Evolutionary conservation across 108 stramenopile genomes (phyloP).

Genomic region (Nannochloropsis gaditana): DNA sequence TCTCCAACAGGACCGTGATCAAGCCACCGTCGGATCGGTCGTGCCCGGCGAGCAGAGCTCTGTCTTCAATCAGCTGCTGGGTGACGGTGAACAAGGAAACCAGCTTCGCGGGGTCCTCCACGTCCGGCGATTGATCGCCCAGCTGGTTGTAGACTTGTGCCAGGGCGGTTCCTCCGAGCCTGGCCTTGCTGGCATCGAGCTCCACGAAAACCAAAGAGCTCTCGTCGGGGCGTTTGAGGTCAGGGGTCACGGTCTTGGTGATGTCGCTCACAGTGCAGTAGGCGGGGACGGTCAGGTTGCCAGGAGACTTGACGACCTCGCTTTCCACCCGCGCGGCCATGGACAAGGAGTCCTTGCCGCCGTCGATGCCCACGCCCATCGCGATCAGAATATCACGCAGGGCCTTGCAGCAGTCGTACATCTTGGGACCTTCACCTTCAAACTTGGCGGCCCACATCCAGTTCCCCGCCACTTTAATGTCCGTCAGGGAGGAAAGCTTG

Average conservation of each 20-base stretch:
- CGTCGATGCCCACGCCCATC: slow-evolving; percentile 90
- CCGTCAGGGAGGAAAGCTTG: slow-evolving; percentile 76
- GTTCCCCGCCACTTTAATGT: slow-evolving; percentile 93
- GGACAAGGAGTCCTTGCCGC: slow-evolving; percentile 97
- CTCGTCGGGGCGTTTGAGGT: slow-evolving; percentile 73
- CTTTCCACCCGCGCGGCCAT: slow-evolving; percentile 94
- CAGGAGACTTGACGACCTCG: slow-evolving; percentile 93
- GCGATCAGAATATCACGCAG: slow-evolving; percentile 75
- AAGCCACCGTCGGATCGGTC: slow-evolving; percentile 95
- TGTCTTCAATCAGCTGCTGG: slow-evolving; percentile 73
- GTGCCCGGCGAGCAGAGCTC: slow-evolving; percentile 75
- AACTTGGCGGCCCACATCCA: slow-evolving; percentile 99
- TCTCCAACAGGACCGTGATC: slow-evolving; percentile 65
- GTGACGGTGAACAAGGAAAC: slow-evolving; percentile 80
- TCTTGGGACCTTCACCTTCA: slow-evolving; percentile 90
- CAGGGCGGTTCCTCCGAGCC: slow-evolving; percentile 88
- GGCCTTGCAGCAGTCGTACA: slow-evolving; percentile 95
- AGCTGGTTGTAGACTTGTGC: slow-evolving; percentile 81
- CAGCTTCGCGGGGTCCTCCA: slow-evolving; percentile 72
- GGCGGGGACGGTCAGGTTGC: slow-evolving; percentile 88
- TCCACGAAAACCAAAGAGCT: slow-evolving; percentile 76
- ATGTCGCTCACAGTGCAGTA: slow-evolving; percentile 60
- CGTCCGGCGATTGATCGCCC: slow-evolving; percentile 81
- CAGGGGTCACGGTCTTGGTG: slow-evolving; percentile 88
- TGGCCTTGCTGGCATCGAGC: slow-evolving; percentile 67